A percentile compares a stretch with the other conserved stretches of the same genome.
Evolutionary conservation across 2,329 filamentous ascomycete genomes (phyloP).

Genomic region (Mycocentrospora acerina): DNA sequence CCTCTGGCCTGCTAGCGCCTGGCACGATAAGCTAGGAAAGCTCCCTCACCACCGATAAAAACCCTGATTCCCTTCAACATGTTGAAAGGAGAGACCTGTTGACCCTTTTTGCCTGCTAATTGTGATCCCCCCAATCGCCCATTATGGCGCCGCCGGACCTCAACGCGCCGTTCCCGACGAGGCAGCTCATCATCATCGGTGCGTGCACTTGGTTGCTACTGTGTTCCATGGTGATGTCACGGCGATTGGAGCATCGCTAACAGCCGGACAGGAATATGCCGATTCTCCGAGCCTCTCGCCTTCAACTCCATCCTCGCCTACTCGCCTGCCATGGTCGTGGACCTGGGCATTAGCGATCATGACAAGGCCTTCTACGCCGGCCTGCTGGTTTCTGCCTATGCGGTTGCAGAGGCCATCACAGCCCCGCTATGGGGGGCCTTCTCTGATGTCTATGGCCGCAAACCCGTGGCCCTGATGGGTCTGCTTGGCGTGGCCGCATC

Average conservation of each 20-base stretch:
- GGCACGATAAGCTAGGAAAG: too few relatives aligned
- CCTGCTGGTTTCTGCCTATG: conserved; percentile 81
- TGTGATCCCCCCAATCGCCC: conserved; percentile 6
- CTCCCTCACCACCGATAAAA: too few relatives aligned
- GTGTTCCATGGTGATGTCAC: conserved; percentile 15
- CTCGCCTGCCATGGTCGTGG: conserved; percentile 41
- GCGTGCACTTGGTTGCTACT: conserved; percentile 17
- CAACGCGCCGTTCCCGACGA: conserved; percentile 47
- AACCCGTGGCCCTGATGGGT: conserved; percentile 45
- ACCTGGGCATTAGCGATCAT: conserved; percentile 39
- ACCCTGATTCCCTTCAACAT: too few relatives aligned
- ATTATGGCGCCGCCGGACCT: conserved; percentile 31
- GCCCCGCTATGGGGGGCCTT: conserved; percentile 62
- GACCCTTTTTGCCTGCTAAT: too few relatives aligned
- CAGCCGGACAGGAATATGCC: conserved; percentile 71
- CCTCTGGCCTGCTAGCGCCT: too few relatives aligned
- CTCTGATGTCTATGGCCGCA: conserved; percentile 44
- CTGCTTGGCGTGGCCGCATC: conserved; percentile 81
- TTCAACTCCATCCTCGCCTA: conserved; percentile 95
- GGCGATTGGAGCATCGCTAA: conserved; percentile 19
- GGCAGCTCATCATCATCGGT: conserved; percentile 50
- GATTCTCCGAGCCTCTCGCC: conserved; percentile 88
- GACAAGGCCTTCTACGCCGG: conserved; percentile 82
- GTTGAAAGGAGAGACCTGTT: too few relatives aligned
- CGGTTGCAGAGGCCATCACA: conserved; percentile 80